A percentile compares a stretch with the other conserved stretches of the same genome.
phyloP scores from a whole-genome alignment of 2,329 filamentous ascomycete species.

The Chaetomiaceae sp. region DNA sequence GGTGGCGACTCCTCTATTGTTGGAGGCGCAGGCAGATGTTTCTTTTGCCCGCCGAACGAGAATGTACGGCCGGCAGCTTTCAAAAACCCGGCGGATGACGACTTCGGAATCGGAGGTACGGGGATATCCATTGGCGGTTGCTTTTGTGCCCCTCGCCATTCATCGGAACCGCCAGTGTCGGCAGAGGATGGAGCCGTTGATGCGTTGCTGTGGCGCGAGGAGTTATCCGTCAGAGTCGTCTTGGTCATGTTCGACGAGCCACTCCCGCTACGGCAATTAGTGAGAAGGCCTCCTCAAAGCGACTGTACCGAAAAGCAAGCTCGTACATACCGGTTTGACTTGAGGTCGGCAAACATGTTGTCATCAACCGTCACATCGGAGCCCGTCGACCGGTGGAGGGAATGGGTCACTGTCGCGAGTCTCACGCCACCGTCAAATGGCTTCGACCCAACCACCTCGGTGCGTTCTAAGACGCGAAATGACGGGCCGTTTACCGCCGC shows the following conservation, averaged over 20 bases:
- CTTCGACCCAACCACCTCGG: conserved; percentile 42
- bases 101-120: conserved; percentile 43
- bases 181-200: conserved; percentile 59
- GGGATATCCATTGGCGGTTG: conserved; percentile 39
- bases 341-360: conserved; percentile 56
- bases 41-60: conserved; percentile 56
- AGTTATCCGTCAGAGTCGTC: conserved; percentile 55
- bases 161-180: conserved; percentile 40
- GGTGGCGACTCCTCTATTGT: conserved; percentile 35
- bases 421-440: conserved; percentile 49
- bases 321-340: conserved; percentile 51
- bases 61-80: conserved; percentile 56
- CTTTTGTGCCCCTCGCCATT: conserved; percentile 36
- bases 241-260: conserved; percentile 59
- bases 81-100: conserved; percentile 48
- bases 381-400: conserved; percentile 37
- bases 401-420: conserved; percentile 37
- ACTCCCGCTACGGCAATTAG: conserved; percentile 44
- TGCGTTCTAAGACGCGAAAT: conserved; percentile 56
- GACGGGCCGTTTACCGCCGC: conserved; percentile 47
- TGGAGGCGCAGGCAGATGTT: conserved; percentile 38
- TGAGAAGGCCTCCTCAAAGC: not conserved
- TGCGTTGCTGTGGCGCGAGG: conserved; percentile 57
- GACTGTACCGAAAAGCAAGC: not conserved
- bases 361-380: conserved; percentile 42